These are phyloP conservation scores for Neospermospora avenae DNA, from an alignment of 2,329 filamentous ascomycete species.

Conservation along the genomic window DNA sequence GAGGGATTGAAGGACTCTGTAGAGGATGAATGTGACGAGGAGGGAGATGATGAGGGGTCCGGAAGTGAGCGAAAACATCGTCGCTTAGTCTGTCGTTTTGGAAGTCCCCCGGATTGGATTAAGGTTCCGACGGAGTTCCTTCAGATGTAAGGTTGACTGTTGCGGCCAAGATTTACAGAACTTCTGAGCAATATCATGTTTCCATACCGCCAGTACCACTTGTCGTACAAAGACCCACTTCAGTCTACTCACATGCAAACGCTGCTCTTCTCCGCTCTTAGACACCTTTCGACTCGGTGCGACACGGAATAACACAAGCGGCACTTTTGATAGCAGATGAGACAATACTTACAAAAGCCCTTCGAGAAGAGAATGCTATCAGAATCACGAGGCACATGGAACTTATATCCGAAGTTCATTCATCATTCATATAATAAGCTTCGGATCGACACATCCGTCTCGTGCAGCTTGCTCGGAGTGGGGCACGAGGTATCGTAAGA, in stretches of 20 bases:
- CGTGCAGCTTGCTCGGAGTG: background rate
- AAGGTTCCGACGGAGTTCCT: background rate
- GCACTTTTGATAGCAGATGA: too few relatives aligned
- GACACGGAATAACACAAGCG: too few relatives aligned
- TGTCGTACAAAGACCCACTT: too few relatives aligned
- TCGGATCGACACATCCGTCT: background rate
- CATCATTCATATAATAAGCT: background rate
- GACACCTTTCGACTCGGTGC: too few relatives aligned
- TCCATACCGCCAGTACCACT: too few relatives aligned
- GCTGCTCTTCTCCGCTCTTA: too few relatives aligned
- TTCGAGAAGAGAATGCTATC: too few relatives aligned
- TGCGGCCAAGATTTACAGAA: too few relatives aligned
- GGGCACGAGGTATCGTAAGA: background rate
- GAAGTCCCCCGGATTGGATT: rapidly evolving
- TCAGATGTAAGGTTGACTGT: background rate
- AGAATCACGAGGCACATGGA: too few relatives aligned
- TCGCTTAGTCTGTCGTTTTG: background rate
- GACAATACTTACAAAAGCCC: background rate
- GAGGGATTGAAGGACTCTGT: background rate
- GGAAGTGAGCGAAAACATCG: background rate
- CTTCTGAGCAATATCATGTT: too few relatives aligned
- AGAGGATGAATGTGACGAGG: background rate
- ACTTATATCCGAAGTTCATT: background rate
- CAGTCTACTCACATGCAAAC: too few relatives aligned
- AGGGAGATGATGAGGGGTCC: background rate